Conservation (phyloP, 768 basidiomycete genomes). For the Chlorophyllum brunneum region DNA sequence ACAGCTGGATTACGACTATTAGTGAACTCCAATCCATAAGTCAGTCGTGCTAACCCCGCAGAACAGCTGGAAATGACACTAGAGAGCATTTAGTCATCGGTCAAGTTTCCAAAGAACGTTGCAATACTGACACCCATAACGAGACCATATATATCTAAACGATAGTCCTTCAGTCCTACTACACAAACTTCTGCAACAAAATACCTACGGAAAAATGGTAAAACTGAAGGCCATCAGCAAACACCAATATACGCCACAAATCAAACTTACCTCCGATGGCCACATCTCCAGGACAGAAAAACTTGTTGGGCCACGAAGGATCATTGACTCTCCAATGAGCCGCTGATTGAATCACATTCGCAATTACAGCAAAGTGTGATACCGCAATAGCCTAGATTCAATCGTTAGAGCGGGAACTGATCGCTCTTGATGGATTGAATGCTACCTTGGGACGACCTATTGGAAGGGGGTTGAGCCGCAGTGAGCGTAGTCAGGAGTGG, state of each 20-base stretch:
- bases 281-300: constrained; percentile 51
- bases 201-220: constrained; percentile 55
- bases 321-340: constrained; percentile 44
- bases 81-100: constrained; percentile 6
- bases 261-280: constrained; percentile 46
- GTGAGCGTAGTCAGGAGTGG: constrained; percentile 11
- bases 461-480: not conserved
- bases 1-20: constrained; percentile 30
- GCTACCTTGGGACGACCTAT: constrained; percentile 35
- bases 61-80: constrained; percentile 54
- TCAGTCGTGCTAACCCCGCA: constrained; percentile 36
- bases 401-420: not conserved
- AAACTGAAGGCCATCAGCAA: constrained; percentile 29
- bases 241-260: not conserved
- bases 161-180: not conserved
- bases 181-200: not conserved
- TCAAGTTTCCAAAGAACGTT: not conserved
- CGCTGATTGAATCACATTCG: constrained; percentile 60
- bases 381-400: constrained; percentile 56
- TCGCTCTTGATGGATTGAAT: not conserved
- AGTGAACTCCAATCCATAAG: not conserved
- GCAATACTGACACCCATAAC: constrained; percentile 45
- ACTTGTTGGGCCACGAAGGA: constrained; percentile 34
- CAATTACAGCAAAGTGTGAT: constrained; percentile 60
- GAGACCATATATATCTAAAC: constrained; percentile 56